Base-by-base conservation (phyloP, 805 yeast species). In the Priceomyces carsonii region DNA sequence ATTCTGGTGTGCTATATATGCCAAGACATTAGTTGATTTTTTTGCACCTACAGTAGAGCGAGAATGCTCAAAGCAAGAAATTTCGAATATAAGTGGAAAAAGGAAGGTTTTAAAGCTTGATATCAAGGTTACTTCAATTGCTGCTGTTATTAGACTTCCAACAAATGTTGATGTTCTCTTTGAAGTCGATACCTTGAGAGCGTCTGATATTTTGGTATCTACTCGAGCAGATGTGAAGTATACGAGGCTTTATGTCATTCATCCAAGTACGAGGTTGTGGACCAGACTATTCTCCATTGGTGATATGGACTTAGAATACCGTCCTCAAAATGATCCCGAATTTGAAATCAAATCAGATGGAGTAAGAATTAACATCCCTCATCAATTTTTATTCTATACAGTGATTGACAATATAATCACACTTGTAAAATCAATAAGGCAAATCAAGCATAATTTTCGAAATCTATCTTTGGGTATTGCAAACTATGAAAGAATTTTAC, bases 391-490 rank as follows among this genome's bases (percentile, higher is more conserved):
- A 33, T 78, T 86, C 36, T 86, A 85, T 60, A 75, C 80, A 16
- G 73, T 90, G n/a, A 78, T 90, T 49, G 96, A 90, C 49, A 85
- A 85, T 48, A 62, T 85, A 10, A 73, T 86, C 13, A 79, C 88
- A 0, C 61, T 81, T 26, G 69, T 71, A 33, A 90, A 90, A 54
- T 73, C 87, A 0, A 54, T 81, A 8, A 75, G 73, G 40, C 95
- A 87, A 44, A 64, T 82, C 42, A 51, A 60, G 18, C 66, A 68
- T 36, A 75, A 81, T 13, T 65, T 83, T 42, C 58, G 61, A 21
- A 60, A 55, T 27, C 33, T 65, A 7, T 42, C 45, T 5, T 28
- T 37, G 16, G 48, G 48, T 3, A 36, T 39, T 9, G 43, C 57
- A 12, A 60, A 65, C 26, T 62, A 66, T 30, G 58, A 47, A 21